A percentile compares a stretch with the other conserved stretches of the same genome.
Evolutionary conservation across 2,329 filamentous ascomycete genomes (phyloP).

Genomic region (Sclerotinia nivalis): DNA sequence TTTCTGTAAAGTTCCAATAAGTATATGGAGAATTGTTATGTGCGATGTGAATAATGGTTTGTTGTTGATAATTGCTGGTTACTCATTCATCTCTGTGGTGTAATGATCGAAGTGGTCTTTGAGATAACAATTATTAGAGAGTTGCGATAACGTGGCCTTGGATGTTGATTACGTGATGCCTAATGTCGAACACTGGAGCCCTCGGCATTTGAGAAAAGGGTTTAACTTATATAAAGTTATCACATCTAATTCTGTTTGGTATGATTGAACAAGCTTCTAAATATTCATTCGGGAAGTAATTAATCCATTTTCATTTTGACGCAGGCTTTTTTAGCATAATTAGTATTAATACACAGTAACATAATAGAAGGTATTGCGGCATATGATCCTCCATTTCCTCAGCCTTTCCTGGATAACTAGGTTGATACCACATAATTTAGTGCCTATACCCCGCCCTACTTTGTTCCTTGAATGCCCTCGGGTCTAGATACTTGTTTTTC

Average conservation of each 20-base stretch:
- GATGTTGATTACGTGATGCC: not conserved
- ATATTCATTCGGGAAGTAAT: not conserved
- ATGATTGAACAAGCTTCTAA: not conserved
- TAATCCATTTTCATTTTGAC: no score
- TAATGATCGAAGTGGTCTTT: not conserved
- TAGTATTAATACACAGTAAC: not conserved
- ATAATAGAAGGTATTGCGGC: not conserved
- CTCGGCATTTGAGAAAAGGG: no score
- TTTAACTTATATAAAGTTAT: not conserved
- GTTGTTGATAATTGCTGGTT: not conserved
- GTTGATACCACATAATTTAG: no score
- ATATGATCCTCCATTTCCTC: not conserved
- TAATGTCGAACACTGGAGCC: not conserved
- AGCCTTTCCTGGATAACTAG: not conserved
- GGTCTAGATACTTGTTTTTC: not conserved
- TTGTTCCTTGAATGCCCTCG: not conserved
- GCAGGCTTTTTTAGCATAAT: no score
- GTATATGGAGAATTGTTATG: not conserved
- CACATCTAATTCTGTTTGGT: not conserved
- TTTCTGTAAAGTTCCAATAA: no score
- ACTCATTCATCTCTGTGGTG: not conserved
- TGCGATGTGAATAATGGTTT: not conserved
- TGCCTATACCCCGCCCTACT: not conserved
- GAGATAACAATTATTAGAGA: conserved; percentile 8
- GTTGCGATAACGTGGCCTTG: conserved; percentile 14